Percentiles rank a stretch among this genome's conserved stretches.
Conservation (phyloP, 2,329 filamentous ascomycete species). For the Hymenoscyphus scutula region DNA sequence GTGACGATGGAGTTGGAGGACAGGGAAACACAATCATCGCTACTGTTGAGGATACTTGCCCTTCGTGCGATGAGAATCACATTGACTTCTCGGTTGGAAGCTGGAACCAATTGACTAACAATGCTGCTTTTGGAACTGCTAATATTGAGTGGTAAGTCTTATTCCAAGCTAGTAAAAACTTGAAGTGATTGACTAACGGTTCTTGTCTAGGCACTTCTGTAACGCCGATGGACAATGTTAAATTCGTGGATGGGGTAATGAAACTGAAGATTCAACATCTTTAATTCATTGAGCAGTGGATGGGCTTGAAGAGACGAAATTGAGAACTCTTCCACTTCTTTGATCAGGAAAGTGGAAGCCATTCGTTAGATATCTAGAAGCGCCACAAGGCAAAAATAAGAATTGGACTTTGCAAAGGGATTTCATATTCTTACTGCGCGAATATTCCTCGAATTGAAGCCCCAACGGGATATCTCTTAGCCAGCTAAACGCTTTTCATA, state of each 20-base stretch:
- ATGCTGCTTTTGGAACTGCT: constrained; percentile 12
- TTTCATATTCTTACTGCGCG: no score
- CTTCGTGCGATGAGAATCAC: constrained; percentile 16
- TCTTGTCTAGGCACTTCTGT: constrained; percentile 4
- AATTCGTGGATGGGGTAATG: neutral
- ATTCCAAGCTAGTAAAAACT: neutral
- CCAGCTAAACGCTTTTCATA: no score
- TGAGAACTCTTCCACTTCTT: neutral
- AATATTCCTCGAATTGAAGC: no score
- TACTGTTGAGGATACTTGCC: constrained; percentile 16
- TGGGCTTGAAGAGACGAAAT: neutral
- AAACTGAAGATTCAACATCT: neutral
- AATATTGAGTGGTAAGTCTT: constrained; percentile 13
- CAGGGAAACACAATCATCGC: constrained; percentile 12
- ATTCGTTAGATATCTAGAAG: neutral
- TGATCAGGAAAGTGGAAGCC: neutral
- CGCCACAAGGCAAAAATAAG: neutral
- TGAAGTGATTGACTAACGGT: neutral
- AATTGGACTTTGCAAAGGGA: neutral
- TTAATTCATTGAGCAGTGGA: neutral
- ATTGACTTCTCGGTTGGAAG: constrained; percentile 17
- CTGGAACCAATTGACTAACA: constrained; percentile 17
- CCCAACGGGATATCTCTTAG: no score
- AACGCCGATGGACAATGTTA: constrained; percentile 9
- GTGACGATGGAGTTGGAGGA: constrained; percentile 15